Conservation (phyloP, 768 basidiomycete species). For the Tubosaeta sp. region DNA sequence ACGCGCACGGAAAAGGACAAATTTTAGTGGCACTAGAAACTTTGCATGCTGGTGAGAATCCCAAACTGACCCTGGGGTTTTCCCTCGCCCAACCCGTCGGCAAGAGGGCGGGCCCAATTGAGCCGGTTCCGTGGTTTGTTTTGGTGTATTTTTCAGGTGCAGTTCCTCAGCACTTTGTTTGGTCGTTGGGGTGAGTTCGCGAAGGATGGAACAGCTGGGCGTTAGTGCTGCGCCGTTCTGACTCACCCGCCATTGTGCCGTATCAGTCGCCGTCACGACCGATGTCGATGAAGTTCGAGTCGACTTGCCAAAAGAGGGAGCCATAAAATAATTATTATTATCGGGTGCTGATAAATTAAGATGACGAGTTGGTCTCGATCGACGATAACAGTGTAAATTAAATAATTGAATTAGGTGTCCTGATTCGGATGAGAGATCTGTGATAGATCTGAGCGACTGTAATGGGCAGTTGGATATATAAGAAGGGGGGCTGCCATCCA, state of each 20-base stretch:
- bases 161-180: conserved; percentile 19
- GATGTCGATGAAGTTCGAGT: background rate
- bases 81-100: background rate
- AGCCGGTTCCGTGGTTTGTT: conserved; percentile 28
- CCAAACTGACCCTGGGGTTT: conserved; percentile 6
- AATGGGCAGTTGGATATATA: conserved; percentile 30
- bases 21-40: no score
- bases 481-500: conserved; percentile 11
- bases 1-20: conserved; percentile 10
- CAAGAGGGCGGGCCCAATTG: background rate
- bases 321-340: conserved; percentile 4
- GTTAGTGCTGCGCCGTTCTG: conserved; percentile 24
- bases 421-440: conserved; percentile 21
- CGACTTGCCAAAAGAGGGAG: background rate
- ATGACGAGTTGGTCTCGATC: conserved; percentile 29
- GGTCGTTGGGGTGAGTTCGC: conserved; percentile 3
- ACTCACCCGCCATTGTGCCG: conserved; percentile 5
- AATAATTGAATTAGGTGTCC: conserved; percentile 30
- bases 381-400: conserved; percentile 33
- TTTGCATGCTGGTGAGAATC: background rate
- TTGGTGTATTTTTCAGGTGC: conserved; percentile 2
- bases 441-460: conserved; percentile 15
- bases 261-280: conserved; percentile 10
- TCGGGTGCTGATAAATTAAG: conserved; percentile 5
- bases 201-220: conserved; percentile 12